Conservation (phyloP, 176 grass and related monocot species). For the Leersia perrieri region DNA sequence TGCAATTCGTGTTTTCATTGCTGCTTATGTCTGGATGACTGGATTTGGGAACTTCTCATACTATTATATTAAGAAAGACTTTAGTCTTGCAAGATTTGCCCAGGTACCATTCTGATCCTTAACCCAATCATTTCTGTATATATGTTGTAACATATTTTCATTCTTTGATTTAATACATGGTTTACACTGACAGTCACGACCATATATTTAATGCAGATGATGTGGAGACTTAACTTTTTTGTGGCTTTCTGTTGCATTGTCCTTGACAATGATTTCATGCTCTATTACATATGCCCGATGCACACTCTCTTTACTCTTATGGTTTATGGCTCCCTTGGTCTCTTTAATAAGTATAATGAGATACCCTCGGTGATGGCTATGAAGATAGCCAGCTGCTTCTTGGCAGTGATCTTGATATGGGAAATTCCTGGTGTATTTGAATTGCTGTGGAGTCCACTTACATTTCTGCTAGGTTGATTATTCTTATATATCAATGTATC, state of each 20-base stretch:
- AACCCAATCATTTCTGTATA: not conserved
- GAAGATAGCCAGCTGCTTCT: conserved; percentile 56
- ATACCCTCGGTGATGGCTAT: conserved; percentile 57
- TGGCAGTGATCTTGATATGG: conserved; percentile 74
- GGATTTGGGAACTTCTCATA: conserved; percentile 97
- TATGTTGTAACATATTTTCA: not conserved
- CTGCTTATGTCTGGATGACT: conserved; percentile 93
- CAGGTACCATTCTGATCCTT: conserved; percentile 53
- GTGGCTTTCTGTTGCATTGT: conserved; percentile 77
- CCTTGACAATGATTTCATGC: conserved; percentile 77
- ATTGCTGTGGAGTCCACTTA: conserved; percentile 63
- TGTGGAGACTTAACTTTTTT: conserved; percentile 88
- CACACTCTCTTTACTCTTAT: conserved; percentile 87
- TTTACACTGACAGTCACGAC: not conserved
- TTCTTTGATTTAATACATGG: conserved; percentile 11
- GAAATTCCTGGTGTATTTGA: conserved; percentile 88
- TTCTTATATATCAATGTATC: not conserved
- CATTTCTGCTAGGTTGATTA: conserved; percentile 64
- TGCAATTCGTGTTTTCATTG: conserved; percentile 85
- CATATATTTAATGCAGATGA: conserved; percentile 66
- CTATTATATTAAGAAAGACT: conserved; percentile 83
- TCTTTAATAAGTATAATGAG: conserved; percentile 85
- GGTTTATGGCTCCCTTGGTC: conserved; percentile 74
- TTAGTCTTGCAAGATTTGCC: conserved; percentile 75
- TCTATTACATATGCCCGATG: conserved; percentile 90